These are phyloP conservation scores for Colletotrichum navitas DNA, from an alignment of 2,329 filamentous ascomycete genomes.

Conservation along the genomic window DNA sequence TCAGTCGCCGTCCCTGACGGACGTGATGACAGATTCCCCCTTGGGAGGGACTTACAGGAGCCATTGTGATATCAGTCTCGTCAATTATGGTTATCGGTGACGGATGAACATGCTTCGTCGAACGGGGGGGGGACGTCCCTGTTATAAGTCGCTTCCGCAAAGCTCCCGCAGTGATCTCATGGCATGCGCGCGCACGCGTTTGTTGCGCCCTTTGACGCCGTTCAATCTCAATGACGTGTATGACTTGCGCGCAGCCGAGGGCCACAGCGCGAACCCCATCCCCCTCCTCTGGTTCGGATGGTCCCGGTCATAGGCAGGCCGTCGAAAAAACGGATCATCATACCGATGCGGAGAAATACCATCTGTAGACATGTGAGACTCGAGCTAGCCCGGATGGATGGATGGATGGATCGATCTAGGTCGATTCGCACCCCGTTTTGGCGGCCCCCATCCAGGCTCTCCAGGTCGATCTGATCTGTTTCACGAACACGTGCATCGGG, in stretches of 20 bases:
- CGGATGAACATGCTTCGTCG: rapidly evolving
- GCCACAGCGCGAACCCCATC: conserved; percentile 4
- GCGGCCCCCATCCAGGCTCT: not conserved
- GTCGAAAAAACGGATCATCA: not conserved
- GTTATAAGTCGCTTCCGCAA: not conserved
- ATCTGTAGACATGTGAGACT: conserved; percentile 28
- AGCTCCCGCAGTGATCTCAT: not conserved
- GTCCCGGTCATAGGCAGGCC: conserved; percentile 13
- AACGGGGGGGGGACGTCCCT: not conserved
- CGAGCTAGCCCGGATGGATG: not conserved
- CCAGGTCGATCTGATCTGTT: not conserved
- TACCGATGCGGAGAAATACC: conserved; percentile 3
- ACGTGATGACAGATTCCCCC: not conserved
- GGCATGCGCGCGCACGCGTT: conserved; percentile 3
- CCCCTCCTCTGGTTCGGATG: not conserved
- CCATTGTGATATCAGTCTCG: conserved; percentile 11
- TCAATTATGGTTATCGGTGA: not conserved
- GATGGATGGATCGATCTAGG: not conserved
- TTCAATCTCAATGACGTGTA: conserved; percentile 41
- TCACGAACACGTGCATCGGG: not conserved
- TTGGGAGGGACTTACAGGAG: conserved; percentile 20
- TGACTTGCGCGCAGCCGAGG: conserved; percentile 31
- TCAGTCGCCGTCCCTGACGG: not conserved
- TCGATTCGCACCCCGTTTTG: not conserved
- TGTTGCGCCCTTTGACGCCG: conserved; percentile 26